These are phyloP conservation scores for Daucus carota DNA, from an alignment of 129 eudicot species.

Conservation along the genomic window DNA sequence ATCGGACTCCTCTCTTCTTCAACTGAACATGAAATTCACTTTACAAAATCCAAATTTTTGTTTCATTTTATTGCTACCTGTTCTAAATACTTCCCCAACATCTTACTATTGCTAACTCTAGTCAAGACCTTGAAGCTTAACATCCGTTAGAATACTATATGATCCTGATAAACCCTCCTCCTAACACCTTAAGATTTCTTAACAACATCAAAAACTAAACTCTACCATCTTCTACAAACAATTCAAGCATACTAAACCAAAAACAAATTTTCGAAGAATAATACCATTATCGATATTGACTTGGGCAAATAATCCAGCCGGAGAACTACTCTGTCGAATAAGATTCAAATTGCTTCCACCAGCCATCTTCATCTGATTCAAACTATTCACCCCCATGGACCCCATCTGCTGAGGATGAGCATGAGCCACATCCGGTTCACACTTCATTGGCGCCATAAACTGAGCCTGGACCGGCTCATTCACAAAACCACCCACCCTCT, in stretches of 20 bases:
- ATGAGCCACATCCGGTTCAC: constrained; percentile 29
- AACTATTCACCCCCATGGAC: neutral
- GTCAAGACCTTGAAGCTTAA: too few relatives aligned
- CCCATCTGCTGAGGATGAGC: constrained; percentile 18
- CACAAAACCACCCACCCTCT: neutral
- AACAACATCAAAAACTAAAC: neutral
- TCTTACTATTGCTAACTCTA: too few relatives aligned
- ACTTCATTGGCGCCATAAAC: constrained; percentile 28
- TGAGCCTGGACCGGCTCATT: constrained; percentile 16
- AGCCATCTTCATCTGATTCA: constrained; percentile 12
- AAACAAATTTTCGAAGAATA: neutral
- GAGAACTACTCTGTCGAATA: constrained; percentile 61
- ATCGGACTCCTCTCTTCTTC: neutral
- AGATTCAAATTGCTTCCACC: constrained; percentile 30
- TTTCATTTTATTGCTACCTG: neutral
- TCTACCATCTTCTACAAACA: neutral
- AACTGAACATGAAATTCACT: neutral
- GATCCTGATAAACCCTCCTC: too few relatives aligned
- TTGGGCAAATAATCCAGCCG: constrained; percentile 68
- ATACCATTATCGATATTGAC: constrained; percentile 58
- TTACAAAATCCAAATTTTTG: too few relatives aligned
- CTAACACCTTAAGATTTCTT: too few relatives aligned
- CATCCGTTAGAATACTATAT: too few relatives aligned
- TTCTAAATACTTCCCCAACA: neutral
- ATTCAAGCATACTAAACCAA: neutral